phyloP scores from a whole-genome alignment of 164 flowering plant genomes.

The Umbellularia californica region DNA sequence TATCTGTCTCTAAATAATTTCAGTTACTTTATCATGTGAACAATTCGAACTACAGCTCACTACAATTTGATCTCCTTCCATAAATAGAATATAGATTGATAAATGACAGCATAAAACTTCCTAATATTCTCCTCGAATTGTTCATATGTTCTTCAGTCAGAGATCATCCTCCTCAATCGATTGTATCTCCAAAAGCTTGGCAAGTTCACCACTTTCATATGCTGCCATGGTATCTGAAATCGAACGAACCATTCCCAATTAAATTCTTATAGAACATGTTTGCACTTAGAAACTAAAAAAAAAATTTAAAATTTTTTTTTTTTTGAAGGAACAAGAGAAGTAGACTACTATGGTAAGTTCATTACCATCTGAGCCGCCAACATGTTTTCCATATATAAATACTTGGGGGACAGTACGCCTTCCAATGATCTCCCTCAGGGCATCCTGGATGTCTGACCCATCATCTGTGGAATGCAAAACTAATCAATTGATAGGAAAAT shows the following conservation, averaged over 20 bases:
- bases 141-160: constrained; percentile 20
- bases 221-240: constrained; percentile 77
- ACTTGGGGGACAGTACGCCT: constrained; percentile 94
- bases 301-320: not conserved
- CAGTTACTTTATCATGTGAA: too few species aligned
- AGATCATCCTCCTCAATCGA: constrained; percentile 51
- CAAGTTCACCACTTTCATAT: constrained; percentile 70
- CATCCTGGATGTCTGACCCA: constrained; percentile 66
- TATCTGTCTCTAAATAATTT: too few species aligned
- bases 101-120: too few species aligned
- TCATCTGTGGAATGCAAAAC: constrained; percentile 43
- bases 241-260: not conserved
- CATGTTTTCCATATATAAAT: constrained; percentile 72
- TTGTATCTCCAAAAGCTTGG: constrained; percentile 48
- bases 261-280: not conserved
- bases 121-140: not conserved
- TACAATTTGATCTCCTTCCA: too few species aligned
- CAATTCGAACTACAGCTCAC: too few species aligned
- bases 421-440: constrained; percentile 53
- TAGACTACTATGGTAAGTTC: not conserved
- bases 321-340: not conserved
- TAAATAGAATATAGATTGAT: too few species aligned
- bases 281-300: not conserved
- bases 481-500: too few species aligned
- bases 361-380: constrained; percentile 94